Percentiles rank a stretch among this genome's conserved stretches.
phyloP scores from a whole-genome alignment of 1,284 basidiomycete genomes.

The Puccinia horiana region DNA sequence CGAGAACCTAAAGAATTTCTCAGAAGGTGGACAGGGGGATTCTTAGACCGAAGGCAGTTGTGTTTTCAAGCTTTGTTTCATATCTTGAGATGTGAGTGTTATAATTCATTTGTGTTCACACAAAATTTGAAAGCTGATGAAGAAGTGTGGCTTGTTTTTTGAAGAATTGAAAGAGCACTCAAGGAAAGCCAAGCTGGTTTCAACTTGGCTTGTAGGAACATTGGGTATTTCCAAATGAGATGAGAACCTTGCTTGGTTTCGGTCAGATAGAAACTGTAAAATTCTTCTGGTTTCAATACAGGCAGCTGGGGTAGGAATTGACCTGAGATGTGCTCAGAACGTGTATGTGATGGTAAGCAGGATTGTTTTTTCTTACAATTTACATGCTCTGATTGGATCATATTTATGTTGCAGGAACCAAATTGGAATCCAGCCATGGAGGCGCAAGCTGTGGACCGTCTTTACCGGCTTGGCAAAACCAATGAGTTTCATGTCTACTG shows the following conservation, averaged over 20 bases:
- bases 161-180: too few species aligned
- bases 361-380: too few species aligned
- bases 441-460: neutral
- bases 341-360: too few species aligned
- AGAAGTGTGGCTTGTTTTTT: too few species aligned
- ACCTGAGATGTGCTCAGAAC: constrained; percentile 4
- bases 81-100: neutral
- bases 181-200: too few species aligned
- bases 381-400: too few species aligned
- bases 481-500: neutral
- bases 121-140: too few species aligned
- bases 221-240: too few species aligned
- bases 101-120: neutral
- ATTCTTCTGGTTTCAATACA: neutral
- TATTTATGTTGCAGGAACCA: neutral
- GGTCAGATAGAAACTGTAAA: too few species aligned
- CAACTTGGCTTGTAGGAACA: too few species aligned
- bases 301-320: neutral
- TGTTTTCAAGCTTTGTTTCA: neutral
- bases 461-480: neutral
- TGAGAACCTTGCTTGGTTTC: too few species aligned
- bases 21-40: neutral
- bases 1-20: neutral
- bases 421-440: constrained; percentile 9
- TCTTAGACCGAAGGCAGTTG: neutral